Evolutionary conservation across 1,284 basidiomycete species (phyloP), one percentile per base, ranked within the genome.

Genomic region (Laetiporus sulphureus): DNA sequence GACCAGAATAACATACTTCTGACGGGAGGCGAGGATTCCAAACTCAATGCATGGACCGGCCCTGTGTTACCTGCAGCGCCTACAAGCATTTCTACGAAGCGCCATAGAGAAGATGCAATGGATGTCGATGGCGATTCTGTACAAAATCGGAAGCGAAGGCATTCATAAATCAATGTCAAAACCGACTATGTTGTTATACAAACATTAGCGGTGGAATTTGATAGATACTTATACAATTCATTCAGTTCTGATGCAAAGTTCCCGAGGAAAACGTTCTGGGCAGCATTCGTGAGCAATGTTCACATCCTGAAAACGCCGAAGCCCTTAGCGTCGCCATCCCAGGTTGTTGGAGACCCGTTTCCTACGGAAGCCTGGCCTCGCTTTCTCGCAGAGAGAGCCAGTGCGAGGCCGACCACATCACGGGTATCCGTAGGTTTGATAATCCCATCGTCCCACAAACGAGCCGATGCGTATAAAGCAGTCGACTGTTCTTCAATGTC

Each of bases 361-460:
- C 52, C 61, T 32, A 57, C 53, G 46, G 41, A 38, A 25, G 16
- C 23, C 13, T 41, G 45, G 12, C 43, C 46, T 12, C 60, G 58
- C 46, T 66, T 62, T 40, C 81, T 66, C 16, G 77, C 75, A 21
- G 86, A 79, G 13, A 96, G 69, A 15, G 83, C 84, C 20, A 97
- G 73, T 8, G 82, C 89, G 2, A 97, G 71, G 3, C 91, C 92
- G 35, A 96, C 75, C 0, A 87, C 80, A 62, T 91, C 83, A 36
- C 93, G 72, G 1, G 93, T 97, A 59, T 97, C 92, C n/a, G 76
- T 77, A 2, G 93, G 93, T 51, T 78, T 78, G 61, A 97, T 93
- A 50, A 97, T 89, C 1, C 93, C 93, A 59, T 97, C 93, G 60
- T 96, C 93, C 92, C 91, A 96, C 38, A 97, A 65, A 21, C 91